Conservation (phyloP, 2,329 filamentous ascomycete species). For the Tolypocladium guangdongense region DNA sequence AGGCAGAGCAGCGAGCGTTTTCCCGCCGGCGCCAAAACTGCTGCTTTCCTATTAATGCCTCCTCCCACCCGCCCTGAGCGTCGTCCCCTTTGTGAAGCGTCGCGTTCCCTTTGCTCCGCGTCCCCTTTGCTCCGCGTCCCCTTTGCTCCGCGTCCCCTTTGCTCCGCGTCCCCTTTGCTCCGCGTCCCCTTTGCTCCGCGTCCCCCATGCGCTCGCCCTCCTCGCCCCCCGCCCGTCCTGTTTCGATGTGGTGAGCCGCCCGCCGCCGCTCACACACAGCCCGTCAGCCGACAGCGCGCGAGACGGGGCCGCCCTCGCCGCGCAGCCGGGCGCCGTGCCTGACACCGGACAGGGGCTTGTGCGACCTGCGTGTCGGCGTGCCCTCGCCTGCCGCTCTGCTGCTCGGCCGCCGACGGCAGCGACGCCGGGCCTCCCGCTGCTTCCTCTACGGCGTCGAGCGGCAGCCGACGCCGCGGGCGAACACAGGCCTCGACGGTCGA, state of each 20-base stretch:
- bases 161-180: no score
- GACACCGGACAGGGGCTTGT: not conserved
- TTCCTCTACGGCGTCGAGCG: not conserved
- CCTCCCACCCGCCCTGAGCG: not conserved
- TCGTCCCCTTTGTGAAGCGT: not conserved
- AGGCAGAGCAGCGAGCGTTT: not conserved
- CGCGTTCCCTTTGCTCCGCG: not conserved
- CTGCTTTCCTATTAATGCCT: slow-evolving; percentile 2
- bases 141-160: no score
- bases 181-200: no score
- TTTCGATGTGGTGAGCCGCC: not conserved
- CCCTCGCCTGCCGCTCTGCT: not conserved
- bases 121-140: no score
- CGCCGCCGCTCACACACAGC: not conserved
- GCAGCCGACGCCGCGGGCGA: not conserved
- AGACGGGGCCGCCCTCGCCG: no score
- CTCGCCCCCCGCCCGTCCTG: not conserved
- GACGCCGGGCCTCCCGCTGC: not conserved
- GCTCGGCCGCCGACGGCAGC: not conserved
- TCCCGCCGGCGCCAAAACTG: not conserved
- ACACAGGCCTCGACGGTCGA: not conserved
- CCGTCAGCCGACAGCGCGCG: not conserved
- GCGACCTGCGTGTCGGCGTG: not conserved
- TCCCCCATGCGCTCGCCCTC: not conserved
- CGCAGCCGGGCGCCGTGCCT: not conserved